These are phyloP conservation scores for Eutypella sp. DNA, from an alignment of 2,329 filamentous ascomycete genomes.

Conservation along the genomic window DNA sequence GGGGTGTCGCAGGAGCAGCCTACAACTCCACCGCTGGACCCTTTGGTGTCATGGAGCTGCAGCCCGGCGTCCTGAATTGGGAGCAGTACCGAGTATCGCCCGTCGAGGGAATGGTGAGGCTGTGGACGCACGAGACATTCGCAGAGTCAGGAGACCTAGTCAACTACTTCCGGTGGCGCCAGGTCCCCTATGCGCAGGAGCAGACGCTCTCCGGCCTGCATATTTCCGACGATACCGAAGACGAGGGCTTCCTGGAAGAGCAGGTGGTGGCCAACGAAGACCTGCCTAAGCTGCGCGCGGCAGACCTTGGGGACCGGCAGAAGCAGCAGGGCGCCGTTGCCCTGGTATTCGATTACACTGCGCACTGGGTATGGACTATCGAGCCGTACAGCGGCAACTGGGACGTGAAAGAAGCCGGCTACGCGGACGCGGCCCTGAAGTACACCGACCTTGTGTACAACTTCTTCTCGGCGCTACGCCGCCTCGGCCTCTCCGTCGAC, in stretches of 20 bases:
- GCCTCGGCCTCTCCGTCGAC: conserved; percentile 17
- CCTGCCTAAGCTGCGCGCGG: conserved; percentile 9
- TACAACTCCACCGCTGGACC: conserved; percentile 12
- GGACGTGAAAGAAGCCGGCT: conserved; percentile 12
- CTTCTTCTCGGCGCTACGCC: conserved; percentile 17
- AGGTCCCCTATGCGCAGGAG: conserved; percentile 18
- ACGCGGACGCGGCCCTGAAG: conserved; percentile 8
- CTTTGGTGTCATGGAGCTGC: conserved; percentile 20
- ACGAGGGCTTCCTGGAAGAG: conserved; percentile 13
- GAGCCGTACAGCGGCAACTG: conserved; percentile 19
- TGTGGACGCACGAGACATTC: conserved; percentile 18
- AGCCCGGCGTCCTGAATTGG: conserved; percentile 20
- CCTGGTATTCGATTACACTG: conserved; percentile 16
- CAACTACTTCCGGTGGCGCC: conserved; percentile 20
- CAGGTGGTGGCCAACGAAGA: conserved; percentile 11
- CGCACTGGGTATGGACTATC: conserved; percentile 15
- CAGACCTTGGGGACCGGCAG: neutral
- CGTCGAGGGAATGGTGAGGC: conserved; percentile 15
- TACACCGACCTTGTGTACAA: conserved; percentile 14
- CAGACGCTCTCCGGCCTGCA: conserved; percentile 18
- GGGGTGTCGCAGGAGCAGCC: conserved; percentile 14
- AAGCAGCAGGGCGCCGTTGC: conserved; percentile 14
- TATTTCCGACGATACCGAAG: conserved; percentile 12
- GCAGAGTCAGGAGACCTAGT: conserved; percentile 14
- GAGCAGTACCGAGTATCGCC: conserved; percentile 15